Evolutionary conservation across 768 basidiomycete genomes (phyloP), one percentile per base, ranked within the genome.

Genomic region (Kwoniella sp.): DNA sequence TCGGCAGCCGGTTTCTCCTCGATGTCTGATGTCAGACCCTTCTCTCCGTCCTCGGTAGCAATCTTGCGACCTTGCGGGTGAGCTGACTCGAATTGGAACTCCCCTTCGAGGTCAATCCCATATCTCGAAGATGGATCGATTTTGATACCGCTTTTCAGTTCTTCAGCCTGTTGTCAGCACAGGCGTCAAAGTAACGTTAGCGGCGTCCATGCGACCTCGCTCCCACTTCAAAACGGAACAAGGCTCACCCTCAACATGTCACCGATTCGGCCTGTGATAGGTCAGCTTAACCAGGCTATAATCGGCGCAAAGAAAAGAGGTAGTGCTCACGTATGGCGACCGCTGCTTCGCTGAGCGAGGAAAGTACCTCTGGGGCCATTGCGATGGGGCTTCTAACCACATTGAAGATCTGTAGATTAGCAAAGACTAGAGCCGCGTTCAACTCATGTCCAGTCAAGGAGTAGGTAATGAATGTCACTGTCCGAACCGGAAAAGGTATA

Each of bases 381-480:
- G 58, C 37, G 5, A 80, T 67, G 0, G 80, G 80, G 6, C 51
- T 30, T 47, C 67, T 63, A 29, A 80, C 60, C 22, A 79, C 59
- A 60, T 86, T 85, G 80, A 86, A 87, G 22, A 85, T 78, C 62
- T 87, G 86, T 21, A 88, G 74, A 8, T 84, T 83, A 6, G 83
- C 80, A 71, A 88, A 87, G 55, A 88, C 84, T 58, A 82, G 79
- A 0, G 86, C 84, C 1, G 86, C 77, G 59, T 84, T 82, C 40
- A 88, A 81, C 9, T 80, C 68, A 58, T 88, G 85, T 15, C 85
- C 85, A 25, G 81, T 84, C n/a, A 88, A 76, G 1, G 83, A 82
- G 68, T 88, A 90, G 0, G 87, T 87, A 64, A 90, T 85, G 85
- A 88, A 76, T 1, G 78, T 69, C 44, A 79, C 74, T 76, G 13